Base-by-base conservation (phyloP, 2,329 filamentous ascomycete genomes). In the Knoxdaviesia capensis region DNA sequence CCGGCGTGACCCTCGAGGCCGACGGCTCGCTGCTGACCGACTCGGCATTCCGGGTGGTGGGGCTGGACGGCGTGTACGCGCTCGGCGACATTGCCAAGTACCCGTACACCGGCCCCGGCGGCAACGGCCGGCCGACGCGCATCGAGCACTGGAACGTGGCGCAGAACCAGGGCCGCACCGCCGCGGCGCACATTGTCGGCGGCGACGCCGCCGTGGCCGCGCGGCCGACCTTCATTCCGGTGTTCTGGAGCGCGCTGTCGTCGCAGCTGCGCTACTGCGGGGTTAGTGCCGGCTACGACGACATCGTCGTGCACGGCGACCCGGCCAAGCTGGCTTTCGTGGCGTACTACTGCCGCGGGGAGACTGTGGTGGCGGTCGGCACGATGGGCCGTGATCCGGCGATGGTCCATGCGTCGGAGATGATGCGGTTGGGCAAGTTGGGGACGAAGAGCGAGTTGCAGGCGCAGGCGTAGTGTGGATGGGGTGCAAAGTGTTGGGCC, bases 121-220 rank as follows among this genome's bases (percentile, higher is more conserved):
- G 84, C 30, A 69, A 80, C 10, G 84, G 82, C 47, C 68, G 68
- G 38, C 68, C 70, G 11, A 74, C 80, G 1, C 79, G 90, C 48
- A 94, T 96, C 54, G 90, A 98, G 66, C 90, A 98, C 58, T 98
- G 90, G 90, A 88, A 94, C 59, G 90, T 98, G 3, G 90, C 90
- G 5, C 90, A 96, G 55, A 94, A 96, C 53, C 69, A 83, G 2
- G 90, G 90, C 3, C 81, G 88, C 37, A 69, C 71, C 29, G 88
- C 80, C 1, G 90, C 86, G 2, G 67, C 68, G 41, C 74, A 82
- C 51, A 94, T 98, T 53, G 70, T 76, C 49, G 66, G 80, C 51
- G 71, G 79, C 0, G 20, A 59, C 68, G 6, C 57, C 38, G 66
- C 68, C 47, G 66, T 76, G 1, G 76, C 81, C 51, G 39, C 38